Evolutionary conservation across 352 stramenopile species (phyloP).

Genomic region (Pythium graminicola): DNA sequence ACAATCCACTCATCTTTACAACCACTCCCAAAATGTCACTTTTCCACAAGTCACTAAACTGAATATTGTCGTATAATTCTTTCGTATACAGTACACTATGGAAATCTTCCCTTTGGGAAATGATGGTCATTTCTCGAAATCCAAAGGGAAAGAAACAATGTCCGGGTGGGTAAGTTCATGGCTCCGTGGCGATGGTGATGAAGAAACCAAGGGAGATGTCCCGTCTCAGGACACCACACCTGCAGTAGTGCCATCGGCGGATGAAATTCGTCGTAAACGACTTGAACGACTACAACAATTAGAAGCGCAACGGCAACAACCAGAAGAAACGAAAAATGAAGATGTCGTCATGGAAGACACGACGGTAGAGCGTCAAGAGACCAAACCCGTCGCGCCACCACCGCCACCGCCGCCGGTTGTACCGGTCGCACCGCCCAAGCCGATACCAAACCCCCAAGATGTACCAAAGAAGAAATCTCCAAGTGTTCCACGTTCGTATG

Average conservation of each 20-base stretch:
- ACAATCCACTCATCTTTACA: constrained; percentile 26
- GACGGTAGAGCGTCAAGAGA: no score
- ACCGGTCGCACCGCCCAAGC: constrained; percentile 1
- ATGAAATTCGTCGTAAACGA: constrained; percentile 34
- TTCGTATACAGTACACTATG: background rate
- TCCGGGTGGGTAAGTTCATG: constrained; percentile 28
- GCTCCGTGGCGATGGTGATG: constrained; percentile 25
- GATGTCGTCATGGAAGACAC: constrained; percentile 21
- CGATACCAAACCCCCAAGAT: no score
- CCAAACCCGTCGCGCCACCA: no score
- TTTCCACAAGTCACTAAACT: constrained; percentile 1
- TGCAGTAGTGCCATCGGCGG: constrained; percentile 21
- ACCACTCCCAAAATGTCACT: constrained; percentile 1
- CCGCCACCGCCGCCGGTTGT: background rate
- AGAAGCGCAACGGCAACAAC: constrained; percentile 27
- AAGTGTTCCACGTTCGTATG: constrained; percentile 34
- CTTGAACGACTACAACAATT: constrained; percentile 63
- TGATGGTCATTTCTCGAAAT: background rate
- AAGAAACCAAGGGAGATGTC: constrained; percentile 22
- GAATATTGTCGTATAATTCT: constrained; percentile 1
- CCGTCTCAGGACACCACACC: background rate
- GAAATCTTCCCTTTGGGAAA: constrained; percentile 7
- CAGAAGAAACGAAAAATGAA: constrained; percentile 8
- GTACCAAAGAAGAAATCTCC: constrained; percentile 28
- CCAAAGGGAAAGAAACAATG: constrained; percentile 9